Conservation (phyloP, 176 grass and related monocot species). For the Zea mays region DNA sequence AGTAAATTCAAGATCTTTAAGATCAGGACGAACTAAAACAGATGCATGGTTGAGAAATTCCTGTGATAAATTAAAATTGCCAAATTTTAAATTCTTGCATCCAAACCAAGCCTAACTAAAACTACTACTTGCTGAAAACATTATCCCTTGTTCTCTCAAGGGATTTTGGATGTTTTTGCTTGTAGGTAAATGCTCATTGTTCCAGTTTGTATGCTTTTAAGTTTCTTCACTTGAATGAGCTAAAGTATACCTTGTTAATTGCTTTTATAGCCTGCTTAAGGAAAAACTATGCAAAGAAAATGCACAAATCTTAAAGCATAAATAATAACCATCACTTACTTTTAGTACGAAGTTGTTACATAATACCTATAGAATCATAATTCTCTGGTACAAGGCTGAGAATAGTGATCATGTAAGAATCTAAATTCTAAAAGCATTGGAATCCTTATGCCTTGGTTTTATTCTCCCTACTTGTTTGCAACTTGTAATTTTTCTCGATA, state of each 20-base stretch:
- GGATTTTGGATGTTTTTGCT: too few relatives aligned
- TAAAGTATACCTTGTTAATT: too few relatives aligned
- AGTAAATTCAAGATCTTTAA: conserved; percentile 24
- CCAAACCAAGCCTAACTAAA: too few relatives aligned
- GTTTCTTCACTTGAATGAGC: too few relatives aligned
- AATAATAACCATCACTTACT: too few relatives aligned
- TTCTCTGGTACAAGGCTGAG: background rate
- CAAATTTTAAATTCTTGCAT: too few relatives aligned
- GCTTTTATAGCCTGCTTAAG: too few relatives aligned
- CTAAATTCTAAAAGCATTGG: background rate
- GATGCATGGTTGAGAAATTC: background rate
- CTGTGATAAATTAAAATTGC: background rate
- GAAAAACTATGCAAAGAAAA: too few relatives aligned
- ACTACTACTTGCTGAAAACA: too few relatives aligned
- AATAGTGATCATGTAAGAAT: background rate
- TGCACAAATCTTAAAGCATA: conserved; percentile 2
- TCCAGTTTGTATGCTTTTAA: too few relatives aligned
- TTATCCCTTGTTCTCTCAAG: too few relatives aligned
- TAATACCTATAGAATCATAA: background rate
- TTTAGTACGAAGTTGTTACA: background rate
- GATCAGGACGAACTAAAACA: background rate
- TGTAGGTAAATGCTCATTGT: too few relatives aligned
- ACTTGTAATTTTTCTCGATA: background rate
- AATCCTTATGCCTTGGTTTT: background rate
- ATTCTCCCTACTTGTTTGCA: background rate